Conservation (phyloP, 164 flowering plant species). For the Piper betle region DNA sequence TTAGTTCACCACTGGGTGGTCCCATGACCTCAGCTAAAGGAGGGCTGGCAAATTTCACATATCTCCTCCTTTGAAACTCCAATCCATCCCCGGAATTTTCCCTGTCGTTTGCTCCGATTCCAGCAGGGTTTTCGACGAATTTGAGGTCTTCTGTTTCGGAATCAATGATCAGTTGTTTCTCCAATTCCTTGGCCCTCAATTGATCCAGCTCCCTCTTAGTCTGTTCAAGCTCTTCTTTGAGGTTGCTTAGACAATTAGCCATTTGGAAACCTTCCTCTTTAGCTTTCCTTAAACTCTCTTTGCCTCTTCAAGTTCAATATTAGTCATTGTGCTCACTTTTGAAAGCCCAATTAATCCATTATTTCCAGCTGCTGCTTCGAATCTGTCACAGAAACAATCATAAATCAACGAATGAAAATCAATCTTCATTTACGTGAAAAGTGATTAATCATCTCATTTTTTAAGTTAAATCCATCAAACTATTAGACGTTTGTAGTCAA, state of each 20-base stretch:
- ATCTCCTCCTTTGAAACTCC: slow-evolving; percentile 52
- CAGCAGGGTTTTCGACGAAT: slow-evolving; percentile 27
- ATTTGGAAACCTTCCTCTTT: slow-evolving; percentile 41
- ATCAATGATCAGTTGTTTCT: slow-evolving; percentile 23
- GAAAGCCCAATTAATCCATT: slow-evolving; percentile 18
- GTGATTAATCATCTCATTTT: too few species aligned
- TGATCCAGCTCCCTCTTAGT: slow-evolving; percentile 54
- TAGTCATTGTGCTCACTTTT: slow-evolving; percentile 21
- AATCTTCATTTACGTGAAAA: too few species aligned
- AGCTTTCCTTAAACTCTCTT: slow-evolving; percentile 56
- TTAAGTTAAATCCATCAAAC: too few species aligned
- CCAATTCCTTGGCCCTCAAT: slow-evolving; percentile 22
- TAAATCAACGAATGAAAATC: too few species aligned
- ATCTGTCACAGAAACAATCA: slow-evolving; percentile 9
- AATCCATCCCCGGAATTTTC: neutral
- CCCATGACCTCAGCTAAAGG: slow-evolving; percentile 31
- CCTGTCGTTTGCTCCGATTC: slow-evolving; percentile 10
- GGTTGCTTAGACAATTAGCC: slow-evolving; percentile 42
- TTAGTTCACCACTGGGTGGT: slow-evolving; percentile 9
- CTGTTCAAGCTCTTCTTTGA: slow-evolving; percentile 53
- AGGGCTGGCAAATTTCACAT: slow-evolving; percentile 53
- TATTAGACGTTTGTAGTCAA: too few species aligned
- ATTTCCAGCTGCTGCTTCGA: slow-evolving; percentile 5
- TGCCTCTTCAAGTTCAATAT: slow-evolving; percentile 69
- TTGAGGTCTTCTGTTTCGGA: slow-evolving; percentile 41